Conservation (phyloP, 1,284 basidiomycete species). For the Wallemia ichthyophaga region DNA sequence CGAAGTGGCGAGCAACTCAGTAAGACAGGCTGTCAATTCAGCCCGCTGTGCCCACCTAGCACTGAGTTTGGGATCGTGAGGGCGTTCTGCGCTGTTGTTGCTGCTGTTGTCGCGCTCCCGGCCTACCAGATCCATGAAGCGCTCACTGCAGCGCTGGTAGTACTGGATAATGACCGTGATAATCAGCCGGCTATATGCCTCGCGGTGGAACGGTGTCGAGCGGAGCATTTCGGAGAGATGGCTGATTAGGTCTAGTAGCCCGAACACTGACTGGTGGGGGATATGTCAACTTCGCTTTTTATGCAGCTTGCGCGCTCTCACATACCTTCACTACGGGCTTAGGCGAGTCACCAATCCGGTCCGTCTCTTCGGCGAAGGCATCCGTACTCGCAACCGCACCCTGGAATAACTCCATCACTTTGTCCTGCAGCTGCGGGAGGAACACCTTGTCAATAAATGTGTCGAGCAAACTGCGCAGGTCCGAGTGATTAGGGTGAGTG, state of each 20-base stretch:
- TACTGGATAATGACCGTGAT: conserved; percentile 88
- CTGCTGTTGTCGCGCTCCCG: conserved; percentile 19
- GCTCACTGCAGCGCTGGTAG: conserved; percentile 70
- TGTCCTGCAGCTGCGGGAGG: conserved; percentile 80
- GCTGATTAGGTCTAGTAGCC: conserved; percentile 60
- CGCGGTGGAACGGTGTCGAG: conserved; percentile 80
- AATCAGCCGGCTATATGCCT: conserved; percentile 76
- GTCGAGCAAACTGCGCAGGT: conserved; percentile 49
- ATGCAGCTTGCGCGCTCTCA: conserved; percentile 2
- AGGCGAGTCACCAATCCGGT: conserved; percentile 28
- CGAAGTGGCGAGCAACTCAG: conserved; percentile 21
- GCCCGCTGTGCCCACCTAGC: conserved; percentile 60
- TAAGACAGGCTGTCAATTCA: conserved; percentile 41
- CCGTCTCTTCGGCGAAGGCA: conserved; percentile 47
- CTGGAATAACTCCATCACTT: conserved; percentile 63
- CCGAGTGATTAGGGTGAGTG: conserved; percentile 20
- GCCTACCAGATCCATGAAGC: conserved; percentile 44
- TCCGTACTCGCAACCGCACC: conserved; percentile 49
- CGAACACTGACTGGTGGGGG: conserved; percentile 7
- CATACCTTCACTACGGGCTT: conserved; percentile 50
- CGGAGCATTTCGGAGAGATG: conserved; percentile 74
- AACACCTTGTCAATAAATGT: conserved; percentile 85
- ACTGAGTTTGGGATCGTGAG: conserved; percentile 21
- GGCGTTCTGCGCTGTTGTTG: conserved; percentile 18
- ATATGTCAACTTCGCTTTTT: not conserved